Evolutionary conservation across 352 stramenopile genomes (phyloP), one percentile per base, ranked within the genome.

Genomic region (Pythium brassicae): DNA sequence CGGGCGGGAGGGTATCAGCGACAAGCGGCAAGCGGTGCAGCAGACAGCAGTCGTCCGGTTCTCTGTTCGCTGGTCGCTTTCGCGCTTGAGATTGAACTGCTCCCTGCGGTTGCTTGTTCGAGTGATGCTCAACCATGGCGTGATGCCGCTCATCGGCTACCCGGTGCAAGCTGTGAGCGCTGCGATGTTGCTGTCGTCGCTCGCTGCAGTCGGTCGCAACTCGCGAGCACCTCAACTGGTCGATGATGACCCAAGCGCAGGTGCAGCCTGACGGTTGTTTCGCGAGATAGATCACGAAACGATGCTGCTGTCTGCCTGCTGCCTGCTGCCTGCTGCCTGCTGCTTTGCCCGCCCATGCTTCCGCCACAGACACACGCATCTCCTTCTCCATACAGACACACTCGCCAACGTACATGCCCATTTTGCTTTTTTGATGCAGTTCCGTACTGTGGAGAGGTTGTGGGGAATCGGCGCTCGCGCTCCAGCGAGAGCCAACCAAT

Each of bases 401-500:
- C 39, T n/a, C 39, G 62, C 48, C 56, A 34, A 91, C 81, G 76
- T 89, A 91, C 81, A 91, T 91, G 81, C 81, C 81, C 81, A 91
- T 91, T 76, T 86, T 81, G 65, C 70, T 71, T 82, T 68, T 80
- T 84, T 85, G 76, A 66, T 87, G 78, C 81, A 91, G 81, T 91
- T 91, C 81, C 78, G 78, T 88, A 91, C 78, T 91, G 81, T 75
- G 75, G 42, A 51, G 25, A 35, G 32, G 50, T 32, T 45, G 29
- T 55, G 42, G 52, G 27, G 50, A 60, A 64, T 49, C 45, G 46
- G 37, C 40, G 44, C 57, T 25, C 52, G 46, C 62, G 65, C 72
- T 62, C 61, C 73, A 37, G 59, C 71, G 63, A 83, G 75, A 78
- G 73, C 79, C 79, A 89, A 86, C 76, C 79, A 89, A 86, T 86